phyloP scores from a whole-genome alignment of 2,329 filamentous ascomycete species.

The Huntiella omanensis region DNA sequence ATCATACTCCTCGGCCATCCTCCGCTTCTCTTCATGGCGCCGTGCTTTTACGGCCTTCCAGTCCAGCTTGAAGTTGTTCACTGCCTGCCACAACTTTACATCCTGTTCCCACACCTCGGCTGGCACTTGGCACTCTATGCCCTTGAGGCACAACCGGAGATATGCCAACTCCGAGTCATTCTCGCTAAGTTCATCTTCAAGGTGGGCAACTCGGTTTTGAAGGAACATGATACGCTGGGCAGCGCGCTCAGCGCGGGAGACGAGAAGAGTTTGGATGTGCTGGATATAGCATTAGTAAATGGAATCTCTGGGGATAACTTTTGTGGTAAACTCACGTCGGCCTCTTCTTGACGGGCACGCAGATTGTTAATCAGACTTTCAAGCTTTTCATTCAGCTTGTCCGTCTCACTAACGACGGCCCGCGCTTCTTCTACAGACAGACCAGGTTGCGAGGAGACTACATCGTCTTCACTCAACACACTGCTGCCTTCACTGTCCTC shows the following conservation, averaged over 20 bases:
- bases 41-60: constrained; percentile 29
- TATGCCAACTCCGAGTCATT: constrained; percentile 42
- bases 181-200: constrained; percentile 38
- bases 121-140: constrained; percentile 38
- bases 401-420: constrained; percentile 16
- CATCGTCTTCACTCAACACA: background rate
- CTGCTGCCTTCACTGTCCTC: background rate
- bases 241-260: constrained; percentile 37
- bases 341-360: constrained; percentile 37
- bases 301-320: background rate
- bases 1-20: constrained; percentile 11
- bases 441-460: background rate
- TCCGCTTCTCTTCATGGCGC: constrained; percentile 18
- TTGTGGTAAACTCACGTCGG: constrained; percentile 23
- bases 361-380: constrained; percentile 31
- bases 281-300: constrained; percentile 15
- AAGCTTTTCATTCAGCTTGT: constrained; percentile 30
- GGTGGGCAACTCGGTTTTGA: constrained; percentile 36
- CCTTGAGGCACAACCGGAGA: constrained; percentile 42
- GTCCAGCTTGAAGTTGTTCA: constrained; percentile 42
- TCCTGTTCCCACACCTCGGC: constrained; percentile 30
- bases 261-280: constrained; percentile 43
- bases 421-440: constrained; percentile 14
- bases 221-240: constrained; percentile 40
- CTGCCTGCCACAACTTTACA: constrained; percentile 37